Evolutionary conservation across 2,329 filamentous ascomycete species (phyloP).

Genomic region (Drechslerella dactyloides): DNA sequence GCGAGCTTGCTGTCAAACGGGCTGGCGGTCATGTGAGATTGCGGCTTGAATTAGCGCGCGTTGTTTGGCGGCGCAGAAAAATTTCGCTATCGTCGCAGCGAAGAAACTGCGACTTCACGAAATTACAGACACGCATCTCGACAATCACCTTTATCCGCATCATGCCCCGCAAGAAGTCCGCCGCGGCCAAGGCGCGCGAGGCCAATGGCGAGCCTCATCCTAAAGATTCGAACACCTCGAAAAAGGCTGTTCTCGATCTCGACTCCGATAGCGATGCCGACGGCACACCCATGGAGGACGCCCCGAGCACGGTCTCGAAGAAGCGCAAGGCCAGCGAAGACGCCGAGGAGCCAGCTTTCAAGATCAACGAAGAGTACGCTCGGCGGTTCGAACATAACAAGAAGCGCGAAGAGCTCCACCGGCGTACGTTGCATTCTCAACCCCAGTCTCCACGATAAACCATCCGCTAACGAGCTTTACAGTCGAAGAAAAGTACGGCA

Average conservation of each 20-base stretch:
- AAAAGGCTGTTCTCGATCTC: constrained; percentile 35
- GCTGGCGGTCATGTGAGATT: constrained; percentile 8
- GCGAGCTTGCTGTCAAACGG: constrained; percentile 27
- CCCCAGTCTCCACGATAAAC: constrained; percentile 51
- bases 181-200: constrained; percentile 45
- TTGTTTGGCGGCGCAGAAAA: constrained; percentile 24
- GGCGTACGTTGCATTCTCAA: constrained; percentile 58
- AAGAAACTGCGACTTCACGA: background rate
- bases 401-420: constrained; percentile 84
- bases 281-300: background rate
- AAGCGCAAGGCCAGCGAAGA: constrained; percentile 43
- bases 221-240: constrained; percentile 25
- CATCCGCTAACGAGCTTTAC: constrained; percentile 53
- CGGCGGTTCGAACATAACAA: constrained; percentile 94
- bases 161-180: constrained; percentile 48
- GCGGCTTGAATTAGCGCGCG: constrained; percentile 37
- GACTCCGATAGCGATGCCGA: constrained; percentile 43
- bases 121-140: background rate
- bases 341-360: constrained; percentile 63
- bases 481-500: constrained; percentile 89
- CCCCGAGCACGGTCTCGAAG: constrained; percentile 16
- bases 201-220: constrained; percentile 27
- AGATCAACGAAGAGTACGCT: constrained; percentile 90
- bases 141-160: background rate
- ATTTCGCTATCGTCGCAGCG: constrained; percentile 25